Percentiles rank a stretch among this genome's conserved stretches.
These are phyloP conservation scores for Aspergillus sp. DNA, from an alignment of 2,329 filamentous ascomycete genomes.

Conservation along the genomic window DNA sequence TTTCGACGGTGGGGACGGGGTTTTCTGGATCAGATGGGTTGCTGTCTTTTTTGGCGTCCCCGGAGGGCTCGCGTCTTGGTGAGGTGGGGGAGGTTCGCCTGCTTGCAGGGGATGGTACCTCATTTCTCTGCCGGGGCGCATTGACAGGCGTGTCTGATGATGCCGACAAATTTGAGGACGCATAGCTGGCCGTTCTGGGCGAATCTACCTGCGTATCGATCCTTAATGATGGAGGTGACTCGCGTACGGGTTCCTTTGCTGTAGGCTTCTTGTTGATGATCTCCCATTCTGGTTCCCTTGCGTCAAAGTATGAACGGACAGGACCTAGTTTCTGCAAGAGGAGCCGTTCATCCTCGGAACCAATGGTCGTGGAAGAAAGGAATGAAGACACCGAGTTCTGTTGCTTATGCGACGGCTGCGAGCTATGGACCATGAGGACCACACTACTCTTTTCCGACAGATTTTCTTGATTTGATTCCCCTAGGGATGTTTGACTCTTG, in stretches of 20 bases:
- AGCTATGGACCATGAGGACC: slow-evolving; percentile 10
- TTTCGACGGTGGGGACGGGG: slow-evolving; percentile 29
- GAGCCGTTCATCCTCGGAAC: slow-evolving; percentile 17
- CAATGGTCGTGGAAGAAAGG: slow-evolving; percentile 18
- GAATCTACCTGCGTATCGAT: slow-evolving; percentile 19
- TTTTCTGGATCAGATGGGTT: slow-evolving; percentile 10
- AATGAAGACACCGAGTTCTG: slow-evolving; percentile 23
- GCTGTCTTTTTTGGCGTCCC: slow-evolving; percentile 15
- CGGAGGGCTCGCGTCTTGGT: slow-evolving; percentile 21
- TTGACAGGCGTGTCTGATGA: slow-evolving; percentile 18
- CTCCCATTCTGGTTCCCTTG: slow-evolving; percentile 27
- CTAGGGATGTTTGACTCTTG: slow-evolving; percentile 24
- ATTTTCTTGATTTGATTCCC: slow-evolving; percentile 18
- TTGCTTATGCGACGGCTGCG: slow-evolving; percentile 13
- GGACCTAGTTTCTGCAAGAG: slow-evolving; percentile 21
- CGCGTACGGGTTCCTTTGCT: not conserved
- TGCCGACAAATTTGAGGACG: slow-evolving; percentile 16
- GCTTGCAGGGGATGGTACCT: slow-evolving; percentile 20
- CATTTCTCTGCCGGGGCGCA: slow-evolving; percentile 13
- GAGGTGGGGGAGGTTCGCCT: not conserved
- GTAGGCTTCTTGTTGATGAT: slow-evolving; percentile 21
- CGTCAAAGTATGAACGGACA: slow-evolving; percentile 19
- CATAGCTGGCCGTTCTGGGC: slow-evolving; percentile 14
- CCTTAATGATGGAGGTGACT: slow-evolving; percentile 6
- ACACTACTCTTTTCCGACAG: slow-evolving; percentile 13